A percentile compares a stretch with the other conserved stretches of the same genome.
phyloP scores from a whole-genome alignment of 495 filamentous ascomycete genomes.

The Xylaria longipes region DNA sequence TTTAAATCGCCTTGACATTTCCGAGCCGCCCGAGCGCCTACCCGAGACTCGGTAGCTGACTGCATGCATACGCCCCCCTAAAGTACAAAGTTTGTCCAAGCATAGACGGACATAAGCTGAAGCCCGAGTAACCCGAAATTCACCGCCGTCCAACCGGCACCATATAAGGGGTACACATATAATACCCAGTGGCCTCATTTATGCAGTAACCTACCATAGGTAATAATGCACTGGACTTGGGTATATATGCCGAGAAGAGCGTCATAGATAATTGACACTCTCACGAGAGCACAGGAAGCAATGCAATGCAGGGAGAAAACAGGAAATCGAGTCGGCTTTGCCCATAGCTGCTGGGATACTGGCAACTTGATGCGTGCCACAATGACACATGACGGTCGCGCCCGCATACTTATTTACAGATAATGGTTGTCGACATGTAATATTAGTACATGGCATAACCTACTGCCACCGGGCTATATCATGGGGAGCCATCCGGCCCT shows the following conservation, averaged over 20 bases:
- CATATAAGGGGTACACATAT: slow-evolving; percentile 4
- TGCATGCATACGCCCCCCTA: slow-evolving; percentile 21
- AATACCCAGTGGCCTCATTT: neutral
- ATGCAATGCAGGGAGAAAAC: slow-evolving; percentile 8
- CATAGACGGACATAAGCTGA: slow-evolving; percentile 3
- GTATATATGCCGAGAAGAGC: neutral
- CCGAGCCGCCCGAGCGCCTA: neutral
- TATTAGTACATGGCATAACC: neutral
- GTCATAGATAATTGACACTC: neutral
- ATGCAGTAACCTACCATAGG: neutral
- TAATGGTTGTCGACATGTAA: neutral
- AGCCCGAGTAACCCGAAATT: slow-evolving; percentile 3
- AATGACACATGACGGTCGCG: slow-evolving; percentile 13
- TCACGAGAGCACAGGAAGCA: neutral
- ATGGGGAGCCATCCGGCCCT: slow-evolving; percentile 13
- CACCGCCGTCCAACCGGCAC: neutral
- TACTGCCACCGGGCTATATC: neutral
- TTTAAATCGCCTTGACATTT: neutral
- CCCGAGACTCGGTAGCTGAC: slow-evolving; percentile 5
- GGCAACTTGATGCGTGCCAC: neutral
- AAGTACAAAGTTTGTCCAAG: slow-evolving; percentile 11
- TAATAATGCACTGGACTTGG: neutral
- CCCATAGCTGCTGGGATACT: neutral
- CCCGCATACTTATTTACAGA: neutral
- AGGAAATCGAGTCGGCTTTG: neutral